Evolutionary conservation across 805 yeast species (phyloP).

Genomic region (Myxozyma vanderwaltii): DNA sequence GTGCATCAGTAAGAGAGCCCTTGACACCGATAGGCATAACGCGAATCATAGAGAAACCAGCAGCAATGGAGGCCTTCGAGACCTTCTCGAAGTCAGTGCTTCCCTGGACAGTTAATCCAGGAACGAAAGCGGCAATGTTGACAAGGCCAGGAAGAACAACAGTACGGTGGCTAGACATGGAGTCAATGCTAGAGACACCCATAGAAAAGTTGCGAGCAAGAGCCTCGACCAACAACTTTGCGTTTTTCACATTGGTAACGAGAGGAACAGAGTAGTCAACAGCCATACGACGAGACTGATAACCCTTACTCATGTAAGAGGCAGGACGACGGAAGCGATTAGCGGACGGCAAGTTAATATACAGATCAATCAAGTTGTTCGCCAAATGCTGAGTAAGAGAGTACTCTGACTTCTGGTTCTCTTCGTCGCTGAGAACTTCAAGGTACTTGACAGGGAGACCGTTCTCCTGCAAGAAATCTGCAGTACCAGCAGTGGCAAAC

Average conservation of each 20-base stretch:
- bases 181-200: conserved; percentile 74
- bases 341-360: conserved; percentile 94
- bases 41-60: conserved; percentile 88
- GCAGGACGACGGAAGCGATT: conserved; percentile 99
- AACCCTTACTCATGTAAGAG: conserved; percentile 95
- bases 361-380: conserved; percentile 91
- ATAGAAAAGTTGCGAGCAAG: conserved; percentile 53
- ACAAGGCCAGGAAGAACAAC: conserved; percentile 83
- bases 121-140: conserved; percentile 77
- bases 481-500: conserved; percentile 99
- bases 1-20: conserved; percentile 67
- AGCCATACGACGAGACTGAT: conserved; percentile 99
- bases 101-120: conserved; percentile 57
- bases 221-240: conserved; percentile 95
- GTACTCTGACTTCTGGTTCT: conserved; percentile 81
- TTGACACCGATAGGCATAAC: conserved; percentile 70
- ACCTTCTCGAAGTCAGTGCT: conserved; percentile 64
- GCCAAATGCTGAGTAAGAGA: conserved; percentile 96
- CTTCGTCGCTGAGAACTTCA: conserved; percentile 61
- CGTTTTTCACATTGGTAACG: conserved; percentile 96
- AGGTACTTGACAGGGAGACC: conserved; percentile 91
- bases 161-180: conserved; percentile 87
- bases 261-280: conserved; percentile 97
- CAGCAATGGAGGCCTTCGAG: conserved; percentile 68
- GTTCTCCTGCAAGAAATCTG: conserved; percentile 96